Evolutionary conservation across 306 rosid species (phyloP).

Genomic region (Luffa aegyptiaca): DNA sequence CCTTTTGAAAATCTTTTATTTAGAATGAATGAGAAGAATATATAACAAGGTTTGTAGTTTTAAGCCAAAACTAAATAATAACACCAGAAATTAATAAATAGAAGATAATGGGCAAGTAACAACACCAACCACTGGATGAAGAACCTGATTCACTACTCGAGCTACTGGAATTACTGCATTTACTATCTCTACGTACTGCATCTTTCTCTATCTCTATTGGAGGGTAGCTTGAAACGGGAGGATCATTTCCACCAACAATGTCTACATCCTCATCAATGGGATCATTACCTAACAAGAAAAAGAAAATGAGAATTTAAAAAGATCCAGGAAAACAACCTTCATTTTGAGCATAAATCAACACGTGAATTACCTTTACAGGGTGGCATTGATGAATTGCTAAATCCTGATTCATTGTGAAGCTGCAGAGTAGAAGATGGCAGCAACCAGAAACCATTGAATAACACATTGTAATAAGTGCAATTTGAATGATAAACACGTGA

Average conservation of each 20-base stretch:
- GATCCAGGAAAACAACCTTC: neutral
- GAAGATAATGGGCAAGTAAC: constrained; percentile 14
- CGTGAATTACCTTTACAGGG: constrained; percentile 48
- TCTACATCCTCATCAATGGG: constrained; percentile 82
- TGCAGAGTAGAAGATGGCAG: constrained; percentile 25
- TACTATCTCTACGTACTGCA: constrained; percentile 44
- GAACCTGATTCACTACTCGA: constrained; percentile 87
- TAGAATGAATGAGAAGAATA: neutral
- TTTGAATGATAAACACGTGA: neutral
- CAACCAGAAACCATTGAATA: constrained; percentile 8
- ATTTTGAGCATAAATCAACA: neutral
- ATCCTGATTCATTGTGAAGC: constrained; percentile 63
- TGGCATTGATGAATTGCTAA: constrained; percentile 65
- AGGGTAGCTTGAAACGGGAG: constrained; percentile 65
- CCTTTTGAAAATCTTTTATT: neutral
- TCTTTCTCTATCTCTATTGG: constrained; percentile 78
- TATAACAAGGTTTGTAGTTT: constrained; percentile 1
- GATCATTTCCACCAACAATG: constrained; percentile 82
- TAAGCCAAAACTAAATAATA: constrained; percentile 7
- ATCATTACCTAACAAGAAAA: constrained; percentile 47
- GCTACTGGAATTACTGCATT: constrained; percentile 65
- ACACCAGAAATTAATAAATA: neutral
- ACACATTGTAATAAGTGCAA: neutral
- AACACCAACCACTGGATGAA: constrained; percentile 84
- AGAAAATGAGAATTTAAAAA: constrained; percentile 12